A percentile compares a stretch with the other conserved stretches of the same genome.
Conservation (phyloP, 768 basidiomycete species). For the Pulveroboletus sp. region DNA sequence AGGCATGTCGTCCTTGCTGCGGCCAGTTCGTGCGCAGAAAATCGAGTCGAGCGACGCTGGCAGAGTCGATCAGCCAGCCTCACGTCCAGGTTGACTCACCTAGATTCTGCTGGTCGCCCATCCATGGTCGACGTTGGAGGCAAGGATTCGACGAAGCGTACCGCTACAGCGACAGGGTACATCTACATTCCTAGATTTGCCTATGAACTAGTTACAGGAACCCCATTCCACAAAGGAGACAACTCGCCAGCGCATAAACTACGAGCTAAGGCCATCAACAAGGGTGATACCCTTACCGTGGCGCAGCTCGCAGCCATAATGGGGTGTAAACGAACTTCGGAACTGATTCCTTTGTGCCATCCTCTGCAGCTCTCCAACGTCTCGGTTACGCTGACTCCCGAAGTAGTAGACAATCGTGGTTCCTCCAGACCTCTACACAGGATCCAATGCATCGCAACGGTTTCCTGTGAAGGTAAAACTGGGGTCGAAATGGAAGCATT, state of each 20-base stretch:
- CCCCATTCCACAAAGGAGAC: conserved; percentile 2
- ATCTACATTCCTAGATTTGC: conserved; percentile 65
- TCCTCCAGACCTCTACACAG: conserved; percentile 33
- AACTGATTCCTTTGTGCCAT: conserved; percentile 85
- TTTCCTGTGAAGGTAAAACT: conserved; percentile 73
- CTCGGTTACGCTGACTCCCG: conserved; percentile 54
- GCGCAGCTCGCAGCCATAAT: conserved; percentile 86
- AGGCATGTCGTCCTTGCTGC: background rate
- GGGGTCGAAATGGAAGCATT: conserved; percentile 94
- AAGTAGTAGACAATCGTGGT: conserved; percentile 19
- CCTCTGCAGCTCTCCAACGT: conserved; percentile 71
- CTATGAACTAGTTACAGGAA: conserved; percentile 54
- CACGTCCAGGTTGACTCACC: conserved; percentile 52
- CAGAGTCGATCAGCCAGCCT: conserved; percentile 10
- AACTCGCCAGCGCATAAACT: conserved; percentile 28
- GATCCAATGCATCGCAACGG: conserved; percentile 62
- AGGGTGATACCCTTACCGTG: conserved; percentile 69
- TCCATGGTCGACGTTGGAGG: conserved; percentile 78
- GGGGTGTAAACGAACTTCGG: conserved; percentile 79
- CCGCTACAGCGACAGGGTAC: conserved; percentile 69
- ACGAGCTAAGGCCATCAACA: conserved; percentile 49
- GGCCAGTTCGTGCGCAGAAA: background rate
- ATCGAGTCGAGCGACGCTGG: conserved; percentile 21
- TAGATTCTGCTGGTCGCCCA: conserved; percentile 65
- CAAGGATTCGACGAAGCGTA: conserved; percentile 58